Evolutionary conservation across 2,329 filamentous ascomycete genomes (phyloP), one percentile per base, ranked within the genome.

Genomic region (Macrophomina tecta): DNA sequence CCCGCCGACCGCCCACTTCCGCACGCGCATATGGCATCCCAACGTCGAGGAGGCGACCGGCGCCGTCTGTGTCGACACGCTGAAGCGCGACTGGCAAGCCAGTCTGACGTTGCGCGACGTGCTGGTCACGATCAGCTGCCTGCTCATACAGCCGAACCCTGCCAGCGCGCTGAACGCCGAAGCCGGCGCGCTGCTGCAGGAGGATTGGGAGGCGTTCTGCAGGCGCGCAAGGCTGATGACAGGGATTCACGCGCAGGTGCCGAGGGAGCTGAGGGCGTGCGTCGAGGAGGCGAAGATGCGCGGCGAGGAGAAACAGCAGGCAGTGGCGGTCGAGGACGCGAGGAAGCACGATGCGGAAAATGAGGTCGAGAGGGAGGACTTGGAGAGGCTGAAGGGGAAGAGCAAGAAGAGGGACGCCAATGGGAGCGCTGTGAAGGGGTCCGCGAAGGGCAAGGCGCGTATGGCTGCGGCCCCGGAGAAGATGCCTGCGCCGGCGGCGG

Each of bases 31-130:
- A 69, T 90, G 86, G 82, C 87, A 90, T 70, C 87, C 87, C 0
- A 90, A 90, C 71, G 85, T 90, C 60, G 87, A 89, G 69, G 85
- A 88, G 63, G 78, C 81, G n/a, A 86, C 84, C 0, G 87, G 87
- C 5, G 84, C 84, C 0, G 86, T 90, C 3, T 90, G 87, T 68
- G 85, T 90, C 3, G 87, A 89, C 77, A 89, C 87, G 2, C 73
- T 90, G 52, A 90, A 89, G 77, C 80, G 86, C 55, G 87, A 89
- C 71, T 90, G 87, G 87, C 83, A 85, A 67, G 78, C 81, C 14
- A 84, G 80, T 34, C 75, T 89, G 69, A 89, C 85, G 32, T 73
- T 90, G 60, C 78, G 85, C 55, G 86, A 89, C 77, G 86, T 89
- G 3, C 76, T 89, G 18, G 76, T 84, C 28, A 80, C 87, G 0